Conservation (phyloP, 805 yeast genomes). For the Wickerhamia fluorescens region DNA sequence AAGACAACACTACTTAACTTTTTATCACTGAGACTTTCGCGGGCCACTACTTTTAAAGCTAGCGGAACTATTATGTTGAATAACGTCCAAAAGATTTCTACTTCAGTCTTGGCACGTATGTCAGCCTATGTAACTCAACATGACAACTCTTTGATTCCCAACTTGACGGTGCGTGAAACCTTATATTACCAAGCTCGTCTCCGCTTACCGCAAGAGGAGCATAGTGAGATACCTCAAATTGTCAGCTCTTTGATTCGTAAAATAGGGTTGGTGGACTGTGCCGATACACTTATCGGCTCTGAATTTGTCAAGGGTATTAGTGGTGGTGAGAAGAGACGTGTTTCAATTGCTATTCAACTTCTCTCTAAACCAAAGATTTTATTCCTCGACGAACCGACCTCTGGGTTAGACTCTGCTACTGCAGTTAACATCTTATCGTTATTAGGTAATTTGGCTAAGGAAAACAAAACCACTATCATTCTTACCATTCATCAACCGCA, state of each 20-base stretch:
- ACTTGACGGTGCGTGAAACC: conserved; percentile 74
- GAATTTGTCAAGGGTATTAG: conserved; percentile 34
- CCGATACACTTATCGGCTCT: conserved; percentile 50
- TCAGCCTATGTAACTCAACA: conserved; percentile 80
- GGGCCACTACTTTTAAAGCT: conserved; percentile 12
- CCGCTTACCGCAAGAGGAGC: conserved; percentile 42
- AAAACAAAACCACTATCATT: conserved; percentile 58
- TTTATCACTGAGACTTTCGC: conserved; percentile 49
- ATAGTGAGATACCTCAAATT: conserved; percentile 35
- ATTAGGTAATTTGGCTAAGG: conserved; percentile 46
- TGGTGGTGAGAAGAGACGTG: conserved; percentile 66
- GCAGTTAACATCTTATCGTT: conserved; percentile 61
- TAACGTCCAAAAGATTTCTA: conserved; percentile 16
- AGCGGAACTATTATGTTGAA: conserved; percentile 24
- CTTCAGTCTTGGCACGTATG: conserved; percentile 18
- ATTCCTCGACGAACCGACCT: conserved; percentile 82
- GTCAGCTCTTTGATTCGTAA: conserved; percentile 56
- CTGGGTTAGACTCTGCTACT: conserved; percentile 79
- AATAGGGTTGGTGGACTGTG: conserved; percentile 69
- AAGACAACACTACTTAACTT: conserved; percentile 61
- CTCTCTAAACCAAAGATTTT: conserved; percentile 65
- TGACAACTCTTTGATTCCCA: conserved; percentile 63
- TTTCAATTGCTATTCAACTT: conserved; percentile 75
- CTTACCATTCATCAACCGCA: conserved; percentile 84
- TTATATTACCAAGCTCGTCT: conserved; percentile 63